phyloP scores from a whole-genome alignment of 2,329 filamentous ascomycete genomes.

The Cadophora malorum region DNA sequence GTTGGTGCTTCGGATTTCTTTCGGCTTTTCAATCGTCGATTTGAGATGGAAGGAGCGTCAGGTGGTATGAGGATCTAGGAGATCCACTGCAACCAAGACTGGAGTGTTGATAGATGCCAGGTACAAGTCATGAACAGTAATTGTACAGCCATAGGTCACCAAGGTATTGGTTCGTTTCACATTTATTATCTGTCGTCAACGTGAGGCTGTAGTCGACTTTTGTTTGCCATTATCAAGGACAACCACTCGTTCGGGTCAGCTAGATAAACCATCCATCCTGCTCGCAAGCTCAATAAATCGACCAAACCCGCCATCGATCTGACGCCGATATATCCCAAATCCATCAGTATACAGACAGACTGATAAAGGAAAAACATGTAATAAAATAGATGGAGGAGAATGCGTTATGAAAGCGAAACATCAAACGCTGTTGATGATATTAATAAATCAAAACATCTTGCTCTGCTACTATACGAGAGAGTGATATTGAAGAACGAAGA shows the following conservation, averaged over 20 bases:
- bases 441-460: neutral
- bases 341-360: neutral
- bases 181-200: neutral
- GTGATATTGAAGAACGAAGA: neutral
- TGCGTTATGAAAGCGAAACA: slow-evolving; percentile 1
- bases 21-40: neutral
- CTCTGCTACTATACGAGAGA: neutral
- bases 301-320: neutral
- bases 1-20: neutral
- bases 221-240: neutral
- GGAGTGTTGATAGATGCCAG: no score
- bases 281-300: neutral
- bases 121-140: no score
- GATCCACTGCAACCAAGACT: no score
- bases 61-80: no score
- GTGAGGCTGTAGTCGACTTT: neutral
- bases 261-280: neutral
- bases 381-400: neutral
- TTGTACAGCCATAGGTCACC: neutral
- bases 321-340: neutral
- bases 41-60: no score
- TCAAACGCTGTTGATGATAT: neutral
- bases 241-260: neutral
- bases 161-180: neutral
- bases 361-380: neutral